Conservation (phyloP, 2,329 filamentous ascomycete genomes). For the Tolypocladium ophioglossoides region DNA sequence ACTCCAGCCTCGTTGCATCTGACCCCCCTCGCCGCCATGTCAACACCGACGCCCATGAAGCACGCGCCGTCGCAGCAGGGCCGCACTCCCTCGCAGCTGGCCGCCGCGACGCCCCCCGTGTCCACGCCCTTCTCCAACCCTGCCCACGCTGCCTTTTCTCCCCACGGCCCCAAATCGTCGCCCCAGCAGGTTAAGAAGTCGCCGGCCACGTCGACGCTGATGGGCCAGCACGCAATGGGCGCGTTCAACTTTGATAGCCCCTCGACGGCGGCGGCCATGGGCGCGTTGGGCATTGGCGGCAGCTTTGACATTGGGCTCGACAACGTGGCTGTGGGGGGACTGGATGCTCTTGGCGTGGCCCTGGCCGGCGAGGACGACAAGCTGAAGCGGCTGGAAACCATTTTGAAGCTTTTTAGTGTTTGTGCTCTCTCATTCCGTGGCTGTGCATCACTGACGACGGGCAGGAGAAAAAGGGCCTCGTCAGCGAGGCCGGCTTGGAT, state of each 20-base stretch:
- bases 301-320: conserved; percentile 43
- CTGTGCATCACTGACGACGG: conserved; percentile 3
- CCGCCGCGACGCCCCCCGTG: conserved; percentile 52
- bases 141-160: conserved; percentile 48
- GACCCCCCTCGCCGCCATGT: conserved; percentile 23
- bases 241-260: conserved; percentile 54
- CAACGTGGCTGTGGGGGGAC: conserved; percentile 35
- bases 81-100: conserved; percentile 38
- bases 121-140: conserved; percentile 55
- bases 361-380: conserved; percentile 43
- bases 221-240: conserved; percentile 32
- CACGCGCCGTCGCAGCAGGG: conserved; percentile 31
- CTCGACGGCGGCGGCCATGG: conserved; percentile 50
- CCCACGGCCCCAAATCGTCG: conserved; percentile 45
- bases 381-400: conserved; percentile 40
- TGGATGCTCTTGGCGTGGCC: conserved; percentile 27
- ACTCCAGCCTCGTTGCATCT: conserved; percentile 1
- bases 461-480: conserved; percentile 44
- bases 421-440: conserved; percentile 6
- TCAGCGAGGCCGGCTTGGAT: conserved; percentile 67
- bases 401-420: conserved; percentile 40
- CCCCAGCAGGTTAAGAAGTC: conserved; percentile 56
- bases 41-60: conserved; percentile 41
- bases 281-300: conserved; percentile 38
- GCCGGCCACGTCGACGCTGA: conserved; percentile 41